Conservation (phyloP, 2,329 filamentous ascomycete species). For the Ophiognomonia clavigignenti-juglandacearum region DNA sequence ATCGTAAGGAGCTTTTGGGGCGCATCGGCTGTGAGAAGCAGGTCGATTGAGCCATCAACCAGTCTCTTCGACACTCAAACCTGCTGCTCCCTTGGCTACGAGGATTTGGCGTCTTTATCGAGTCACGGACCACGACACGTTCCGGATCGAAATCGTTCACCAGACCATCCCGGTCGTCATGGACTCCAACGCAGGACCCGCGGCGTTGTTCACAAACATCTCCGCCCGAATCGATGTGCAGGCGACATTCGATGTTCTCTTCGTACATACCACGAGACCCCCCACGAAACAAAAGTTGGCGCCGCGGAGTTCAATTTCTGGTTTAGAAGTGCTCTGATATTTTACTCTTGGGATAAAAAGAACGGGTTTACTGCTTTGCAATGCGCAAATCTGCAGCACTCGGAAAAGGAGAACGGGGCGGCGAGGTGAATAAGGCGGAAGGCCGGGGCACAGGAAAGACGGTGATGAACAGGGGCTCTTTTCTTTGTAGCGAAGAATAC, state of each 20-base stretch:
- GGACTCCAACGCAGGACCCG: neutral
- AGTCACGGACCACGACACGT: neutral
- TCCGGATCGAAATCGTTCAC: neutral
- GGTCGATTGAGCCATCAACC: conserved; percentile 36
- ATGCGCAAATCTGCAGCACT: neutral
- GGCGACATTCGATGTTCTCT: conserved; percentile 14
- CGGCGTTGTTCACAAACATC: neutral
- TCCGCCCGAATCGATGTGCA: conserved; percentile 8
- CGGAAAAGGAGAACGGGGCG: neutral
- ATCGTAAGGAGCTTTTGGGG: conserved; percentile 75
- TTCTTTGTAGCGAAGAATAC: neutral
- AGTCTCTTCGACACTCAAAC: neutral
- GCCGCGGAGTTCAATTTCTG: conserved; percentile 9
- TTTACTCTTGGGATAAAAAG: neutral
- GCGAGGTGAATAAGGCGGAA: neutral
- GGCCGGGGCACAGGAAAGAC: neutral
- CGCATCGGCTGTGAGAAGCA: conserved; percentile 81
- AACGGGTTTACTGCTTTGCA: neutral
- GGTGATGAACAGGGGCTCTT: neutral
- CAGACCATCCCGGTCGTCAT: neutral
- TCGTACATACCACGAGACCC: conserved; percentile 14
- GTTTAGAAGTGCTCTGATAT: conserved; percentile 8
- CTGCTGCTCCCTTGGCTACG: neutral
- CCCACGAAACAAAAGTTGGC: conserved; percentile 16
- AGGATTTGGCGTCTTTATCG: neutral